A percentile compares a stretch with the other conserved stretches of the same genome.
These are phyloP conservation scores for Penicillium pancosmium DNA, from an alignment of 495 filamentous ascomycete species.

Conservation along the genomic window DNA sequence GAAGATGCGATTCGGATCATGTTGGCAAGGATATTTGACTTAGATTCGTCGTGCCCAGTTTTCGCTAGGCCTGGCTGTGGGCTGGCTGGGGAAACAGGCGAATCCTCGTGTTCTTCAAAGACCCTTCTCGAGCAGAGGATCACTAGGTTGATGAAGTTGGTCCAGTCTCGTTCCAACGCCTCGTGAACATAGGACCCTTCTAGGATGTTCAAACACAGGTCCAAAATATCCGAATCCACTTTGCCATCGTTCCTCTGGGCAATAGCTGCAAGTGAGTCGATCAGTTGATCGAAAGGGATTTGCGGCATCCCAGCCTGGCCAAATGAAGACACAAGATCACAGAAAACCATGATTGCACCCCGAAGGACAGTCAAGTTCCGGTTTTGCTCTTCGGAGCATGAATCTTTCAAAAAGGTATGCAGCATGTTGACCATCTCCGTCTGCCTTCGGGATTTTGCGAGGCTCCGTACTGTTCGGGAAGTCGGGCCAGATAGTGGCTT, in stretches of 20 bases:
- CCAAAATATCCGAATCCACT: conserved; percentile 60
- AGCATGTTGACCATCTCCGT: conserved; percentile 67
- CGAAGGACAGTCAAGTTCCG: conserved; percentile 66
- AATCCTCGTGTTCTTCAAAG: conserved; percentile 30
- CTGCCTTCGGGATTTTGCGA: conserved; percentile 79
- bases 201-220: conserved; percentile 43
- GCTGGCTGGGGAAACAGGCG: conserved; percentile 20
- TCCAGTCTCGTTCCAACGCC: conserved; percentile 40
- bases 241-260: conserved; percentile 53
- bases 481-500: conserved; percentile 68
- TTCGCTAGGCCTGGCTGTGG: conserved; percentile 26
- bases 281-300: conserved; percentile 50
- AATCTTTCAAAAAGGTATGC: conserved; percentile 61
- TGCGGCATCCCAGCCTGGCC: conserved; percentile 64
- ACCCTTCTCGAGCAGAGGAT: conserved; percentile 70
- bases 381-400: conserved; percentile 41
- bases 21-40: conserved; percentile 43
- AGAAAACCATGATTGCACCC: conserved; percentile 69
- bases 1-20: conserved; percentile 42
- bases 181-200: conserved; percentile 41
- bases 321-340: conserved; percentile 57
- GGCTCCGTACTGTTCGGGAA: conserved; percentile 74
- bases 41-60: conserved; percentile 37
- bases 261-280: conserved; percentile 61
- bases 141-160: conserved; percentile 45